phyloP scores from a whole-genome alignment of 2,329 filamentous ascomycete species.

The Daldinia eschscholtzii region DNA sequence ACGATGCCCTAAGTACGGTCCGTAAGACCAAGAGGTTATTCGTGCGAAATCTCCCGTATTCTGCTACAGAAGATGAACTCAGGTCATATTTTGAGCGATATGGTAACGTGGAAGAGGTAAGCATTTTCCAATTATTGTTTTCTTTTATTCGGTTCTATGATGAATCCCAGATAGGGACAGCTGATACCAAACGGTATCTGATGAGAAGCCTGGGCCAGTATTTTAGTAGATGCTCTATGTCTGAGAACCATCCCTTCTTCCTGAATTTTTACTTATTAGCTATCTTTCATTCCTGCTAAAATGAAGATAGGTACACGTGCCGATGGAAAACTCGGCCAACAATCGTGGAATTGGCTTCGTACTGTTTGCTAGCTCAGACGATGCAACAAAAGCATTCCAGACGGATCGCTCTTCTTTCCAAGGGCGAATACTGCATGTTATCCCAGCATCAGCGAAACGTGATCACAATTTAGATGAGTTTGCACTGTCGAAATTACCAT shows the following conservation, averaged over 20 bases:
- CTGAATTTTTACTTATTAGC: conserved; percentile 43
- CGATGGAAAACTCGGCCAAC: conserved; percentile 76
- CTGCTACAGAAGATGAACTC: conserved; percentile 81
- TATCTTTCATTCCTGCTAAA: conserved; percentile 57
- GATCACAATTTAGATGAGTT: conserved; percentile 88
- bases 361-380: conserved; percentile 77
- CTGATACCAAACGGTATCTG: conserved; percentile 90
- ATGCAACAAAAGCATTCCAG: conserved; percentile 83
- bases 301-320: conserved; percentile 81
- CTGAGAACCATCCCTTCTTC: conserved; percentile 70
- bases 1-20: conserved; percentile 70
- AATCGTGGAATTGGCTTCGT: conserved; percentile 94
- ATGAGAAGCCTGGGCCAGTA: conserved; percentile 91
- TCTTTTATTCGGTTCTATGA: conserved; percentile 70
- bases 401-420: conserved; percentile 91
- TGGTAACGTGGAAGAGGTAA: conserved; percentile 89
- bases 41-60: conserved; percentile 88
- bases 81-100: conserved; percentile 77
- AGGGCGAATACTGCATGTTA: conserved; percentile 89
- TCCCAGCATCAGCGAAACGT: conserved; percentile 86
- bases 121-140: conserved; percentile 54
- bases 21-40: conserved; percentile 83
- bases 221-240: conserved; percentile 99
- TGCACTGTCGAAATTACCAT: conserved; percentile 87
- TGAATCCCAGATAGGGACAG: conserved; percentile 99